Percentiles rank a stretch among this genome's conserved stretches.
Conservation (phyloP, 1,284 basidiomycete genomes). For the Leccinum pseudoinsigne region DNA sequence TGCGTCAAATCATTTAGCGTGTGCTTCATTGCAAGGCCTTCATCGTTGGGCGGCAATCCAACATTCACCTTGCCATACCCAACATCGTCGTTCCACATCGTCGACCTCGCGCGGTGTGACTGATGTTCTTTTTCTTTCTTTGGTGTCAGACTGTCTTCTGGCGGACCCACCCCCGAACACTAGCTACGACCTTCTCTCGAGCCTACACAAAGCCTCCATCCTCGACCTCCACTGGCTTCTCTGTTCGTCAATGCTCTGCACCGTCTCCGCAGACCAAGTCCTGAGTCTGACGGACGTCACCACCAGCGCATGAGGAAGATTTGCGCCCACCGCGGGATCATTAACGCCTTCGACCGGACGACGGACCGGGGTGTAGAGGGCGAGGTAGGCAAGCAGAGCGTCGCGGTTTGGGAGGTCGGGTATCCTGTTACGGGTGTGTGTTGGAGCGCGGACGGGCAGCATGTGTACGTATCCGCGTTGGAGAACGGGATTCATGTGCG, state of each 20-base stretch:
- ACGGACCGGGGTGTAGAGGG: conserved; percentile 59
- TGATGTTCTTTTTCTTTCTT: neutral
- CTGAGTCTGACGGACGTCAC: conserved; percentile 73
- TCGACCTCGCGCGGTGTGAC: neutral
- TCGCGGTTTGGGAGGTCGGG: conserved; percentile 80
- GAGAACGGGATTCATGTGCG: conserved; percentile 94
- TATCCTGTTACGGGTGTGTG: conserved; percentile 89
- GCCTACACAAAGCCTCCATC: conserved; percentile 76
- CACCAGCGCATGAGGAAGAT: conserved; percentile 74
- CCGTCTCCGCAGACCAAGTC: conserved; percentile 83
- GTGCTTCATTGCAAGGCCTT: neutral
- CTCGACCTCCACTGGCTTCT: conserved; percentile 83
- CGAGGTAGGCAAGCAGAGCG: conserved; percentile 70
- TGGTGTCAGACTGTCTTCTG: conserved; percentile 56
- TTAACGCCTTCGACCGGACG: conserved; percentile 86
- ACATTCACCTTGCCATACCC: conserved; percentile 5
- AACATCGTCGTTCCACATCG: neutral
- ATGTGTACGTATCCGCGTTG: conserved; percentile 82
- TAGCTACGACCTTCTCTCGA: conserved; percentile 78
- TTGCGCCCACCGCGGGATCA: conserved; percentile 83
- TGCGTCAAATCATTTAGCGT: neutral
- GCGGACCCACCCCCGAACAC: conserved; percentile 81
- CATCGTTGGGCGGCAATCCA: neutral
- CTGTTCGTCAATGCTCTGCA: conserved; percentile 68
- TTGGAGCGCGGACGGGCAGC: conserved; percentile 88